Conservation (phyloP, 805 yeast genomes). For the Scheffersomyces coipomensis region DNA sequence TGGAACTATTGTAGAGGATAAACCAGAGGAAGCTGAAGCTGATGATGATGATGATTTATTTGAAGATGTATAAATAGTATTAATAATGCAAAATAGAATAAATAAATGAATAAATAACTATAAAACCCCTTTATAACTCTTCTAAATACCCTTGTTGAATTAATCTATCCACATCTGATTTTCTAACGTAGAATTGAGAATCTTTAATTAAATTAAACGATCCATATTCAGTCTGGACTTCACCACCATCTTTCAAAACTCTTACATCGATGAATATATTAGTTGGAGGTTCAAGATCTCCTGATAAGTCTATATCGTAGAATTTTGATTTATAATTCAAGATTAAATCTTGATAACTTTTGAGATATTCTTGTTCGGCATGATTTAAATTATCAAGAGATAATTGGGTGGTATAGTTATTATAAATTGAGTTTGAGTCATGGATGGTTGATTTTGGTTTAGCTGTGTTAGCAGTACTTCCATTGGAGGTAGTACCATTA, state of each 20-base stretch:
- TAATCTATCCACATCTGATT: constrained; percentile 88
- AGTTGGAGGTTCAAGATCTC: constrained; percentile 85
- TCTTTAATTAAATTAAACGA: constrained; percentile 90
- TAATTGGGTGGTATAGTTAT: constrained; percentile 24
- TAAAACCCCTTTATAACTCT: constrained; percentile 45
- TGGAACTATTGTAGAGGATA: not conserved
- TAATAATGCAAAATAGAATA: not conserved
- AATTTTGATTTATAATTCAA: constrained; percentile 76
- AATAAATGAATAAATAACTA: not conserved
- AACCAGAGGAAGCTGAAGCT: constrained; percentile 1
- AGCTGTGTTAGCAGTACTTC: constrained; percentile 7
- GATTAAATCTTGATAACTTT: constrained; percentile 66
- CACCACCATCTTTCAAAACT: constrained; percentile 92
- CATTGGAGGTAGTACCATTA: constrained; percentile 11
- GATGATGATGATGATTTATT: constrained; percentile 7
- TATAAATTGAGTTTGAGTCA: constrained; percentile 8
- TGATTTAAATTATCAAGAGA: constrained; percentile 59
- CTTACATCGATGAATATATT: constrained; percentile 93
- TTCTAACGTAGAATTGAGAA: constrained; percentile 91
- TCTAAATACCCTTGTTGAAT: constrained; percentile 93
- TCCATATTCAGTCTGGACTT: constrained; percentile 95
- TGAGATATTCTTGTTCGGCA: constrained; percentile 75
- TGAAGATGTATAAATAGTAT: constrained; percentile 3
- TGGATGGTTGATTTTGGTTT: constrained; percentile 2
- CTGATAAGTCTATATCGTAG: constrained; percentile 82